Percentiles rank a stretch among this genome's conserved stretches.
These are phyloP conservation scores for Galeopsis tetrahit DNA, from an alignment of 257 asterid genomes.

Conservation along the genomic window DNA sequence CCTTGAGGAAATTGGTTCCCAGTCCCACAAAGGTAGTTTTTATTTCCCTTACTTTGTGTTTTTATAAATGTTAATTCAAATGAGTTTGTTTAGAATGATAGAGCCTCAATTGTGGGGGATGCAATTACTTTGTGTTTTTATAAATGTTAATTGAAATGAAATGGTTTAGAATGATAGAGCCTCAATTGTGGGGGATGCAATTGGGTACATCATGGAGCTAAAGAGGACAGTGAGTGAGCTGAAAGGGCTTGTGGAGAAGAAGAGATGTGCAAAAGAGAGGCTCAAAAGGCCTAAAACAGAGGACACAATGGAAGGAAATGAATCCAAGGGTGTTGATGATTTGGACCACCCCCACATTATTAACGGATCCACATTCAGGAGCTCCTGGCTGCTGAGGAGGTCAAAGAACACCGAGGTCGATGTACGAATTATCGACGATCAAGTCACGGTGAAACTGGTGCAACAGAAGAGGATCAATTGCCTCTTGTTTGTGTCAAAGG, in stretches of 20 bases:
- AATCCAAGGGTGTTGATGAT: slow-evolving; percentile 46
- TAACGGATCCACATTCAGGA: slow-evolving; percentile 53
- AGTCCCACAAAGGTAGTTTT: slow-evolving; percentile 72
- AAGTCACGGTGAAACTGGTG: slow-evolving; percentile 84
- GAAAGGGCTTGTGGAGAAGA: slow-evolving; percentile 63
- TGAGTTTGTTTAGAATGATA: slow-evolving; percentile 49
- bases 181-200: slow-evolving; percentile 63
- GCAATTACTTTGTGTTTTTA: slow-evolving; percentile 35
- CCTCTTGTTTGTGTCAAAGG: slow-evolving; percentile 68
- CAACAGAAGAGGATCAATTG: slow-evolving; percentile 91
- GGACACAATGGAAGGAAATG: slow-evolving; percentile 43
- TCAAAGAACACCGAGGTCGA: slow-evolving; percentile 84
- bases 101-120: slow-evolving; percentile 66
- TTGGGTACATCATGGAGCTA: slow-evolving; percentile 64
- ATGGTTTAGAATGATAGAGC: slow-evolving; percentile 59
- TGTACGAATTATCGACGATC: slow-evolving; percentile 77
- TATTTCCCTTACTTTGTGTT: too few species aligned
- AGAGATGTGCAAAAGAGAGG: slow-evolving; percentile 67
- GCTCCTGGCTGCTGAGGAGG: slow-evolving; percentile 94
- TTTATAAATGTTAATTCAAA: too few species aligned
- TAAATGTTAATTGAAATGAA: too few species aligned
- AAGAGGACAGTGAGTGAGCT: slow-evolving; percentile 65
- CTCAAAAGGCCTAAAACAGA: slow-evolving; percentile 63
- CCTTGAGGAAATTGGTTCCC: slow-evolving; percentile 64
- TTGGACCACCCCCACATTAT: slow-evolving; percentile 48